Evolutionary conservation across 768 basidiomycete species (phyloP).

Genomic region (Boletus rubroflammeus): DNA sequence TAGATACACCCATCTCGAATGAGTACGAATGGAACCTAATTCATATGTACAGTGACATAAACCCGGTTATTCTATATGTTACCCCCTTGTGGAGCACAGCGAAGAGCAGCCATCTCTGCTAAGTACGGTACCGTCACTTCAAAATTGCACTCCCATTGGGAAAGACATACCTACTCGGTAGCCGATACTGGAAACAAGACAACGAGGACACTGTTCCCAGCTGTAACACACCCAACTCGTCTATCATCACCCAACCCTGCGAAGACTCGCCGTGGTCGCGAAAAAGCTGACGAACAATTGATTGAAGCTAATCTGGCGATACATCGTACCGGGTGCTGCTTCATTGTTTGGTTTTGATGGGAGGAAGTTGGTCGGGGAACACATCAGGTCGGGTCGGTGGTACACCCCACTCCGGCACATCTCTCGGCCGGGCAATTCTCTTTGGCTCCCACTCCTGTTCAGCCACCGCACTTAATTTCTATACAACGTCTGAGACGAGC

Average conservation of each 20-base stretch:
- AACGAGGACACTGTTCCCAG: neutral
- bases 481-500: neutral
- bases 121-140: neutral
- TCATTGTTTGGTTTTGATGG: constrained; percentile 2
- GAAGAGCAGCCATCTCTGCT: too few relatives aligned
- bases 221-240: neutral
- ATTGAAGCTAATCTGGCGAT: neutral
- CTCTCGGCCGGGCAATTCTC: constrained; percentile 77
- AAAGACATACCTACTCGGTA: neutral
- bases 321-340: neutral
- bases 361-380: constrained; percentile 23
- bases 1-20: neutral
- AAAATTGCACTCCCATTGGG: neutral
- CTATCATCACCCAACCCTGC: neutral
- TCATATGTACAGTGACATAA: neutral
- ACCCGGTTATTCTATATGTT: neutral
- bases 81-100: neutral
- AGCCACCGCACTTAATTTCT: constrained; percentile 60
- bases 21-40: neutral
- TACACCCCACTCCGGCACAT: constrained; percentile 93
- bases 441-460: constrained; percentile 85
- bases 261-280: neutral
- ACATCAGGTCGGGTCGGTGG: constrained; percentile 47
- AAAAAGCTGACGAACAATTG: neutral
- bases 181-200: neutral